Percentiles rank a stretch among this genome's conserved stretches.
phyloP scores from a whole-genome alignment of 2,329 filamentous ascomycete genomes.

The Aspergillus texensis region DNA sequence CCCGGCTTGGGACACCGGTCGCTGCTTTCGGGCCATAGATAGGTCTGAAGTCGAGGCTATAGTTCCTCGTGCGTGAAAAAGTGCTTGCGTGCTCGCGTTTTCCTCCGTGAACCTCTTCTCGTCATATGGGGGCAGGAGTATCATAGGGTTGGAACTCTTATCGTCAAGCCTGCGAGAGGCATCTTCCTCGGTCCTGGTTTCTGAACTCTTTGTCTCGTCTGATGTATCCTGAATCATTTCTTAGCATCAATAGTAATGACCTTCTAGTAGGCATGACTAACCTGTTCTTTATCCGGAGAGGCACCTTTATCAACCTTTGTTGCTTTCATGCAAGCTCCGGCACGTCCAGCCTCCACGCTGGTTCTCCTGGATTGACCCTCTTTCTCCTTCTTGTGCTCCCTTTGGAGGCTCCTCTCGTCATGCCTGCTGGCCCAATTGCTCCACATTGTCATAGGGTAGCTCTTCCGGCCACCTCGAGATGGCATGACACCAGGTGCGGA shows the following conservation, averaged over 20 bases:
- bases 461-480: slow-evolving; percentile 51
- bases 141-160: slow-evolving; percentile 26
- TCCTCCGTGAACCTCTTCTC: slow-evolving; percentile 30
- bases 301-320: background rate
- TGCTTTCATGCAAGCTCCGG: slow-evolving; percentile 26
- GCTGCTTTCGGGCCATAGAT: slow-evolving; percentile 22
- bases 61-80: slow-evolving; percentile 33
- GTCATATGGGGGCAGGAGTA: slow-evolving; percentile 34
- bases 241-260: background rate
- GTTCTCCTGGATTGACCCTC: slow-evolving; percentile 26
- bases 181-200: background rate
- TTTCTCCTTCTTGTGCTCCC: slow-evolving; percentile 30
- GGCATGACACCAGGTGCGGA: slow-evolving; percentile 35
- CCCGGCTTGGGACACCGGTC: slow-evolving; percentile 27
- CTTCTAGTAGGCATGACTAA: background rate
- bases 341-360: slow-evolving; percentile 32
- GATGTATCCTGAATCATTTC: background rate
- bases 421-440: slow-evolving; percentile 86
- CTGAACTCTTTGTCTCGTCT: slow-evolving; percentile 1
- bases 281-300: background rate
- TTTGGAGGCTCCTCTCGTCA: slow-evolving; percentile 70
- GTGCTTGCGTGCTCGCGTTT: slow-evolving; percentile 36
- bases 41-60: slow-evolving; percentile 27
- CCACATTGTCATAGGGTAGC: slow-evolving; percentile 80
- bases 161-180: slow-evolving; percentile 1